Evolutionary conservation across 225 moss, liverwort and hornwort species (phyloP), one percentile per base, ranked within the genome.

Genomic region (Ulota crispa): DNA sequence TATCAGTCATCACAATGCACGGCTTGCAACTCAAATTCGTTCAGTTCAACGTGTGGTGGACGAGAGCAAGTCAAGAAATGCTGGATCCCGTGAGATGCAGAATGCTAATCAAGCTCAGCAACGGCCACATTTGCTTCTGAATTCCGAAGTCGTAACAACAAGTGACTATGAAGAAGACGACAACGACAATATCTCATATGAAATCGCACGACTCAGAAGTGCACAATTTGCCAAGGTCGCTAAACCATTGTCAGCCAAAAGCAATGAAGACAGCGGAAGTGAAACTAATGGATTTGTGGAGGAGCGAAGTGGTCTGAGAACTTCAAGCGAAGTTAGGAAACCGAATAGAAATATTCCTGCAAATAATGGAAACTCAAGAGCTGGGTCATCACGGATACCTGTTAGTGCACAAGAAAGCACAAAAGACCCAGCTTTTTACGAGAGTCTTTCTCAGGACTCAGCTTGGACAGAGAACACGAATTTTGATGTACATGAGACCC

Each of bases 11-110:
- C 96, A 96, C 68, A 88, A 92, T 85, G 96, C 96, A 23, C 96
- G 96, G 53, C 91, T 96, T 76, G 96, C 96, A 26, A 96, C 96
- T 78, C 96, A 94, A 18, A 96, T 96, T 18, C 93, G 96, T 55
- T 96, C 96, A 62, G 96, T 96, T 24, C 96, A 96, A 79, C 90
- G 96, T 60, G 81, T 96, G 81, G 64, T 94, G 64, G 96, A 96
- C 85, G 96, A 96, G 77, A 86, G 72, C 78, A 94, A 96, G 84
- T 77, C 94, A 61, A 88, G 92, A 36, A 68, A 69, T 56, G 57
- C 87, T 23, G 83, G 85, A 6, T 88, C 73, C 54, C 85, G 88
- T 62, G 88, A 88, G 24, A 80, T 85, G 73, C 79, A 77, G 16
- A 79, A 85, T 56, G 61, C 81, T 18, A 66, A 79, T 68, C 82